Evolutionary conservation across 2,329 filamentous ascomycete genomes (phyloP).

Genomic region (Botrytis fragariae): DNA sequence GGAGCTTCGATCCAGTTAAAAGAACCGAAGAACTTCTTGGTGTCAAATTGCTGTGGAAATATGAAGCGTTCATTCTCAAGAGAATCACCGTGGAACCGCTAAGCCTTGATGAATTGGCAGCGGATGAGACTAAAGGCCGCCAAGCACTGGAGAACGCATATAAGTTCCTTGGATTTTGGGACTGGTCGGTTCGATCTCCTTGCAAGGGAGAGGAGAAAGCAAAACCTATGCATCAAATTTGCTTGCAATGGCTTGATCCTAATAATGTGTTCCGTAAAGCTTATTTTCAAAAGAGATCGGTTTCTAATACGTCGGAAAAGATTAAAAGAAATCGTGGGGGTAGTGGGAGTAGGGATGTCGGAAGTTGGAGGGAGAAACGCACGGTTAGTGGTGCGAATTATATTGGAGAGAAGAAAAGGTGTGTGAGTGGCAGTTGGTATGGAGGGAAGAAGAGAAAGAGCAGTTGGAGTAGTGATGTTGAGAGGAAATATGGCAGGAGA

Average conservation of each 20-base stretch:
- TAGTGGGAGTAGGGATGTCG: neutral
- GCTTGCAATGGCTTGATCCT: neutral
- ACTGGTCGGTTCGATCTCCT: neutral
- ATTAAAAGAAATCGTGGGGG: neutral
- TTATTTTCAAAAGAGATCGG: neutral
- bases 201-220: neutral
- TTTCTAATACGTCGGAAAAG: neutral
- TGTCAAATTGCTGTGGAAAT: neutral
- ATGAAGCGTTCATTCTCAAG: neutral
- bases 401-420: neutral
- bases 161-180: neutral
- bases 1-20: neutral
- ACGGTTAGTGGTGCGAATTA: neutral
- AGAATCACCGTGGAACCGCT: neutral
- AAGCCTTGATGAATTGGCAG: neutral
- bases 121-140: neutral
- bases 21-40: neutral
- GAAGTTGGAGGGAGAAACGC: neutral
- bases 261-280: neutral
- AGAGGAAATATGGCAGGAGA: neutral
- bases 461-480: neutral
- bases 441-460: neutral
- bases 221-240: neutral
- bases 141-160: neutral
- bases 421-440: neutral